Base-by-base conservation (phyloP, 495 filamentous ascomycete genomes). In the Pyronema domesticum region DNA sequence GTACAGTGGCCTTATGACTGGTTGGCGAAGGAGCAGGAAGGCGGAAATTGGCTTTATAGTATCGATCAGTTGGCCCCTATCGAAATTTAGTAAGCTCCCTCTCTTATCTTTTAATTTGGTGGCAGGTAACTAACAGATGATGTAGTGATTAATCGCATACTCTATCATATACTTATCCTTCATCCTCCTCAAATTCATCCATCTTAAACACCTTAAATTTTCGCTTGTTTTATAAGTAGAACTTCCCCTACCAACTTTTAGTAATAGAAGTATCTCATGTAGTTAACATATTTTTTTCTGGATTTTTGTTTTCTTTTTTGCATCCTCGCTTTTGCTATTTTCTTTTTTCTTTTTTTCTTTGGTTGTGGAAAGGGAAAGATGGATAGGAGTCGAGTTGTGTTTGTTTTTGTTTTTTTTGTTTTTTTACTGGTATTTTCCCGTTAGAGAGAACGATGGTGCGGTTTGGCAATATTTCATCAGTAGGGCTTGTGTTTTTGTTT, bases 1-100 rank as follows among this genome's bases (percentile, higher is more conserved):
- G 89, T 98, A 30, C 68, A 85, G 51, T 98, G 89, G 73, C 91
- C 91, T 13, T 91, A 94, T 65, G 85, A 98, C 55, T 98, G 93
- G 86, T 77, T 98, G 46, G 76, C 77, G 51, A 81, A 80, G 60
- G 93, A 95, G 69, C 91, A 95, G 71, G 77, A 81, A 60, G 85
- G 83, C 58, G 87, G 86, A 39, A 94, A 95, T 65, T 98, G 93
- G 93, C 78, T 96, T 46, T 96, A 95, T 68, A 85, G 85, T 68
- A 81, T 95, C 46, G 91, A 98, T 67, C 83, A 91, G 64, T 79
- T 98, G 65, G 93, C 91, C 58, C 91, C 91, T 49, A 72, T 96
- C 70, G 86, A 94, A 70, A 98, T 98, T 56, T 98, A 96, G 89
- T 94, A 77, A 78, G 88, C 75, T 37, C 77, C 69, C 45, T 10